phyloP scores from a whole-genome alignment of 345 rosid genomes.

The Syzygium aqueum region DNA sequence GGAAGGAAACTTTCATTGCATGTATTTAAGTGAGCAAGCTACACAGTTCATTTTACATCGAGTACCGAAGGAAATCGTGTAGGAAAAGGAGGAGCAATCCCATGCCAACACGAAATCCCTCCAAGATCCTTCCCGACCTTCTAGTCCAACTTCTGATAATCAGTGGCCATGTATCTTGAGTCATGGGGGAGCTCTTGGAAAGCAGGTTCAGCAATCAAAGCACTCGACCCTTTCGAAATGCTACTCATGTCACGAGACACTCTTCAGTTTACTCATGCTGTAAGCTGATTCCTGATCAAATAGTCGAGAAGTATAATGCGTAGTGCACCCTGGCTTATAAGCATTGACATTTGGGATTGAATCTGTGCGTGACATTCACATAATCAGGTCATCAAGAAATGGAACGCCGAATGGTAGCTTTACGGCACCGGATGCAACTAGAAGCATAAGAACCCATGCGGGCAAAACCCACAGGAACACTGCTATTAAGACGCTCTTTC shows the following conservation, averaged over 20 bases:
- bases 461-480: conserved; percentile 54
- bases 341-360: not conserved
- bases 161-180: not conserved
- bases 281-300: not conserved
- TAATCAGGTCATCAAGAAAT: conserved; percentile 49
- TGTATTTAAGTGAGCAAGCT: not conserved
- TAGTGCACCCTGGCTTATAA: not conserved
- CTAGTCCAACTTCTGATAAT: not conserved
- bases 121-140: not conserved
- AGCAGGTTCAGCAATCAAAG: not conserved
- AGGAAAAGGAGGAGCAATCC: not conserved
- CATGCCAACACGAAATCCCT: not conserved
- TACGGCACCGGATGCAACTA: conserved; percentile 46
- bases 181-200: not conserved
- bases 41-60: not conserved
- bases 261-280: not conserved
- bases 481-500: conserved; percentile 39
- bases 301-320: not conserved
- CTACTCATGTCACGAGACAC: not conserved
- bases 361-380: conserved; percentile 14
- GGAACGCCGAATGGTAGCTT: conserved; percentile 59
- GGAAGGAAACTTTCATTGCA: not conserved
- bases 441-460: conserved; percentile 42
- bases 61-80: not conserved
- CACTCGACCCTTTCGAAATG: not conserved